Percentiles rank a stretch among this genome's conserved stretches.
Conservation (phyloP, 2,329 filamentous ascomycete genomes). For the Hypoxylon rubiginosum region DNA sequence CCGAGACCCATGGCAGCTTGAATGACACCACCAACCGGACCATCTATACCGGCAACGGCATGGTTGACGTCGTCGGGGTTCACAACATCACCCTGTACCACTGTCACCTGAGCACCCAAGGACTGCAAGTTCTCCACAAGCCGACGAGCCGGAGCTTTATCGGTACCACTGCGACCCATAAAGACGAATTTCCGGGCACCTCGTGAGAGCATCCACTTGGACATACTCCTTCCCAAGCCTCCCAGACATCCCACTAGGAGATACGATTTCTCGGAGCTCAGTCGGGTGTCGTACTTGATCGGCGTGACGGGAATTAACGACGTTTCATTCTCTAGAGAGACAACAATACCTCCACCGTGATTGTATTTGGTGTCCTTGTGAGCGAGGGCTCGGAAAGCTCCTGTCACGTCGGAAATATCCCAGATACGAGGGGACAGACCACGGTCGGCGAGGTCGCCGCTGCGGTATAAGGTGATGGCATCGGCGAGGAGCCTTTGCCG, state of each 20-base stretch:
- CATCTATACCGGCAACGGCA: slow-evolving; percentile 13
- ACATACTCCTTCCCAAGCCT: slow-evolving; percentile 53
- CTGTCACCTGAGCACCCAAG: slow-evolving; percentile 41
- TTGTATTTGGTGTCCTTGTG: too few species aligned
- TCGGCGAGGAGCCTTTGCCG: too few species aligned
- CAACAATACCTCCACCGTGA: too few species aligned
- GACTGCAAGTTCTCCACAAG: slow-evolving; percentile 37
- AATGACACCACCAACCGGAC: slow-evolving; percentile 38
- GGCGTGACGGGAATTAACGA: too few species aligned
- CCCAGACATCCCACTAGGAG: slow-evolving; percentile 46
- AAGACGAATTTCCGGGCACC: slow-evolving; percentile 52
- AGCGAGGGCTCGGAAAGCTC: too few species aligned
- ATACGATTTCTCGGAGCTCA: slow-evolving; percentile 16
- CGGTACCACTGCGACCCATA: slow-evolving; percentile 48
- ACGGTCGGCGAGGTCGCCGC: too few species aligned
- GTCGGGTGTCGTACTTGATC: too few species aligned
- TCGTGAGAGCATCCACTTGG: slow-evolving; percentile 50
- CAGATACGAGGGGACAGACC: too few species aligned
- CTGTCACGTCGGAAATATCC: too few species aligned
- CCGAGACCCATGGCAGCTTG: slow-evolving; percentile 53
- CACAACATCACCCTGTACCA: slow-evolving; percentile 44
- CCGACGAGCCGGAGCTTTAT: slow-evolving; percentile 43
- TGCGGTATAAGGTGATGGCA: too few species aligned
- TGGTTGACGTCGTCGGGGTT: slow-evolving; percentile 28
- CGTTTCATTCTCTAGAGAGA: too few species aligned